Evolutionary conservation across 331 rosid genomes (phyloP).

Genomic region (Acacia concinna): DNA sequence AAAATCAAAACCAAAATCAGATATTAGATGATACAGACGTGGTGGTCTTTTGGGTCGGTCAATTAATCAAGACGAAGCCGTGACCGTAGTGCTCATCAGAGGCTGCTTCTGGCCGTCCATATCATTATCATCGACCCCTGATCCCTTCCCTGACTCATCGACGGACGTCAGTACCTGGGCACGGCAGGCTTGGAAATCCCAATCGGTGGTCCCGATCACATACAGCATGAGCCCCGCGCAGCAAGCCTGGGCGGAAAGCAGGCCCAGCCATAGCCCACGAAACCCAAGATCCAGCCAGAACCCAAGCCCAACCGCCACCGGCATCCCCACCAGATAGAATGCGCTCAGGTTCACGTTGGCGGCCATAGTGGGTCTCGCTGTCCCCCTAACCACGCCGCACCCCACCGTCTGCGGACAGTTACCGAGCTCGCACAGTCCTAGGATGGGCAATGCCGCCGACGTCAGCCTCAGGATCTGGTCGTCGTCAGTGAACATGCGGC

Average conservation of each 20-base stretch:
- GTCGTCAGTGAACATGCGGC: slow-evolving; percentile 65
- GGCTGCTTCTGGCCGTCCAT: slow-evolving; percentile 33
- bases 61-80: slow-evolving; percentile 18
- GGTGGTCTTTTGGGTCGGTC: neutral
- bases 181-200: slow-evolving; percentile 68
- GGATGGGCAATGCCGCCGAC: slow-evolving; percentile 63
- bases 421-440: slow-evolving; percentile 90
- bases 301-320: slow-evolving; percentile 80
- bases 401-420: slow-evolving; percentile 95
- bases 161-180: slow-evolving; percentile 52
- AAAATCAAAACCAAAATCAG: neutral
- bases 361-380: slow-evolving; percentile 79
- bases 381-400: slow-evolving; percentile 86
- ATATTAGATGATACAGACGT: neutral
- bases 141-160: slow-evolving; percentile 6
- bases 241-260: slow-evolving; percentile 77
- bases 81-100: slow-evolving; percentile 18
- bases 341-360: slow-evolving; percentile 80
- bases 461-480: slow-evolving; percentile 60
- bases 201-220: slow-evolving; percentile 72
- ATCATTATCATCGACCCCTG: neutral
- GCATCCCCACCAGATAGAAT: slow-evolving; percentile 87
- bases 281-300: slow-evolving; percentile 60
- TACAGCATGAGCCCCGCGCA: slow-evolving; percentile 85
- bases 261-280: slow-evolving; percentile 87